Base-by-base conservation (phyloP, 2,329 filamentous ascomycete species). In the Diaporthe ilicicola region DNA sequence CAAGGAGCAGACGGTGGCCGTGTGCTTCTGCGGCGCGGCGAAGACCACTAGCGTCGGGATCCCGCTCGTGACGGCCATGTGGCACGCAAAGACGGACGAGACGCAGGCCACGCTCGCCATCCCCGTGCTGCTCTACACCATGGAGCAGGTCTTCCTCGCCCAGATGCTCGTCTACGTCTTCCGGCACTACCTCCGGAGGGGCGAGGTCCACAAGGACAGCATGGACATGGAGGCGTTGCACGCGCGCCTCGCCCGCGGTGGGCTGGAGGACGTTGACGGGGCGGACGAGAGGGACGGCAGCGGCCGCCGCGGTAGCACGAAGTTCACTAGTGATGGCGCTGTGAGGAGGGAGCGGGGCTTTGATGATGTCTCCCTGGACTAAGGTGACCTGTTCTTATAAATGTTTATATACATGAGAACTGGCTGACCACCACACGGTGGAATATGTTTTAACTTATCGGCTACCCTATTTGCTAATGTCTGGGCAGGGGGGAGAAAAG, bases 1-100 rank as follows among this genome's bases (percentile, higher is more conserved):
- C 0, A 86, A 86, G 46, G 86, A 88, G 70, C 89, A 93, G 75
- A 88, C 91, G 0, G 87, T 93, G 62, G 91, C 92, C 0, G 88
- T 93, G 17, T 93, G 91, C 75, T 93, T 93, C 79, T 93, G 91
- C 75, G 90, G 89, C 32, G 91, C 92, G 0, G 91, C 91, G 17
- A 94, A 94, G 80, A 93, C 91, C 3, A 91, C 91, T 1, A 90
- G 89, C 3, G 83, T 94, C 70, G 91, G 91, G 0, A 91, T 94
- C 9, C 92, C 92, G 0, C 78, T 94, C 34, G 85, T 89, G 64
- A 88, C 89, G 39, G 88, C 91, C 71, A 93, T 94, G 88, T 94
- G 90, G 83, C 82, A 83, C 17, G 83, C 87, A 17, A 80, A 89
- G 12, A 84, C 86, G 73, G 80, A 88, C 53, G 80, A 87, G 48